Evolutionary conservation across 495 filamentous ascomycete species (phyloP), one percentile per base, ranked within the genome.

Genomic region (Penicillium egyptiacum): DNA sequence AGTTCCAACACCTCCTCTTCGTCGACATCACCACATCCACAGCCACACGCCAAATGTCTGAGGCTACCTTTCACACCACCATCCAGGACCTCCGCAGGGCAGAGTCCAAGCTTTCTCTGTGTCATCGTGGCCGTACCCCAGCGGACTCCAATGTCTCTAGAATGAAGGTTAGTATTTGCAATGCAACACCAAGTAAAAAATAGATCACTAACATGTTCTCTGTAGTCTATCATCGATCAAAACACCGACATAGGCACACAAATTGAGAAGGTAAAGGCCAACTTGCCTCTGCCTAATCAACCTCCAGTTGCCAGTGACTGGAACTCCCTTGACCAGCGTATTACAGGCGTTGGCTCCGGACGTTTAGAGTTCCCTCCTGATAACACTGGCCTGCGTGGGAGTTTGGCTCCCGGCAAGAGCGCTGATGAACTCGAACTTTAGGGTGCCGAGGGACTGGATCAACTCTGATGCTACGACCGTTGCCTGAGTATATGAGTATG

Each of bases 251-350:
- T 91, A 69, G 62, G 74, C 51, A 71, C 83, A 43, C 74, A 86
- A 71, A 86, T 91, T 60, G 85, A 85, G 19, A 70, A 87, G 64
- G 76, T 73, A 65, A 76, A 84, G 70, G 69, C 85, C 63, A 89
- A 90, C 72, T 83, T 95, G 20, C 89, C 88, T 30, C 80, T 93
- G 44, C 90, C 90, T 12, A 87, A 93, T 2, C 74, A 92, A 37
- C 89, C 90, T 5, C 89, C 90, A 0, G 72, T 75, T 14, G 70
- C 83, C 19, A 87, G 87, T n/a, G 90, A 89, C 72, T 92, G 83
- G 83, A 85, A 90, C 66, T 88, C 87, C 7, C 75, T 79, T 50
- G 89, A 92, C 55, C 76, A 77, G 42, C 75, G 83, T 55, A 87
- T 75, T 22, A 83, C 88, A 64, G 86, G 88, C 62, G 84, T 90